A percentile compares a stretch with the other conserved stretches of the same genome.
Evolutionary conservation across 1,284 basidiomycete genomes (phyloP).

Genomic region (Ceraceosorus bombacis): DNA sequence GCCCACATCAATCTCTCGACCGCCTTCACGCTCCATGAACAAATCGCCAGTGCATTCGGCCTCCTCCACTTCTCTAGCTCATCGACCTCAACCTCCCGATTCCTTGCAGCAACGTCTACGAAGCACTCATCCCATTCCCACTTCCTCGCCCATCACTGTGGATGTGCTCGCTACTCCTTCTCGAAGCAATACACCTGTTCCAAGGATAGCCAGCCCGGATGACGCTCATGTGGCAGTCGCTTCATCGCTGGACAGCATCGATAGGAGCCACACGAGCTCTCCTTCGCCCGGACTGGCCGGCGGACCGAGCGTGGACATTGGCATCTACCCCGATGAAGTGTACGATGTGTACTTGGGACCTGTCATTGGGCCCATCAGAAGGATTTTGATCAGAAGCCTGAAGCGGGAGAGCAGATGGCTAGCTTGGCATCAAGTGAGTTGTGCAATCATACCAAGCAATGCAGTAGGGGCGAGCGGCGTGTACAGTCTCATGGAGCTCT

Average conservation of each 20-base stretch:
- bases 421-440: constrained; percentile 22
- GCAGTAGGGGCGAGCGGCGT: not conserved
- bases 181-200: not conserved
- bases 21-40: not conserved
- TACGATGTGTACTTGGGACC: constrained; percentile 34
- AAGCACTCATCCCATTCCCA: not conserved
- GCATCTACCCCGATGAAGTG: constrained; percentile 25
- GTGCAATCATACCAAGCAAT: not conserved
- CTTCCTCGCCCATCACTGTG: constrained; percentile 3
- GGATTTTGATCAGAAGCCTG: constrained; percentile 21
- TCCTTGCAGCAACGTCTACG: constrained; percentile 5
- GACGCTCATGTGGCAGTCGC: not conserved
- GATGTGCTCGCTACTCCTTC: constrained; percentile 3
- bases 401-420: constrained; percentile 22
- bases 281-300: not conserved
- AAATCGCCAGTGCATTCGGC: not conserved
- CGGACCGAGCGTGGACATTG: constrained; percentile 27
- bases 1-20: not conserved
- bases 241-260: not conserved
- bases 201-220: not conserved
- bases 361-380: constrained; percentile 23
- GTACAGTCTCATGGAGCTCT: not conserved
- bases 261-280: not conserved
- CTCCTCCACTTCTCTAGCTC: not conserved
- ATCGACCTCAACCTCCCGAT: constrained; percentile 8